phyloP scores from a whole-genome alignment of 306 rosid species.

The Sphenostylis stenocarpa region DNA sequence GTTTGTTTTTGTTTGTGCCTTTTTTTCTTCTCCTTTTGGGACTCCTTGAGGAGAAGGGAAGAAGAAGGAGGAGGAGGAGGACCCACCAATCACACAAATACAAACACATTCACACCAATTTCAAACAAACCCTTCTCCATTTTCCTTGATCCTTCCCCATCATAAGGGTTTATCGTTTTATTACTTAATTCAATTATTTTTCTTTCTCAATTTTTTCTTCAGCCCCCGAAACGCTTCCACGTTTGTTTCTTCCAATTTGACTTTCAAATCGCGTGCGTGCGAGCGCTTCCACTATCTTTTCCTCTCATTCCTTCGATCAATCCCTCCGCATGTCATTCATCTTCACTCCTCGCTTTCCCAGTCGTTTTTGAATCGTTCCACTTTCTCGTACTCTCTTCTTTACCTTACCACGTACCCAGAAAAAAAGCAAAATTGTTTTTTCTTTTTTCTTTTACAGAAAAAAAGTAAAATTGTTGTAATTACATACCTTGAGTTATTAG shows the following conservation, averaged over 20 bases:
- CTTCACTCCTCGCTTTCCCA: slow-evolving; percentile 2
- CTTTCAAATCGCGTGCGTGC: slow-evolving; percentile 55
- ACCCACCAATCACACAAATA: slow-evolving; percentile 2
- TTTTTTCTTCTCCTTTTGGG: not conserved
- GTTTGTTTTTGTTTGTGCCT: slow-evolving; percentile 2
- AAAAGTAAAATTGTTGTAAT: not conserved
- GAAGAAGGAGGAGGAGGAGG: slow-evolving; percentile 21
- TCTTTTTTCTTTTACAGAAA: too few species aligned
- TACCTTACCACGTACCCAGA: not conserved
- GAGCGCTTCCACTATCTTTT: not conserved
- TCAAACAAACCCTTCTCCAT: slow-evolving; percentile 23
- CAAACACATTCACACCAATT: not conserved
- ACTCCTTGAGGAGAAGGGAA: slow-evolving; percentile 28
- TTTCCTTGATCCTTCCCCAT: slow-evolving; percentile 43
- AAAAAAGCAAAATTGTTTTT: not conserved
- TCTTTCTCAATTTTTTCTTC: not conserved
- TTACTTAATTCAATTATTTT: too few species aligned
- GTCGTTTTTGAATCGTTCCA: slow-evolving; percentile 34
- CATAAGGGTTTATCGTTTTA: not conserved
- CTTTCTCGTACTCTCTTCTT: not conserved
- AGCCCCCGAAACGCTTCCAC: not conserved
- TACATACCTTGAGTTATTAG: not conserved
- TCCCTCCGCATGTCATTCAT: slow-evolving; percentile 31
- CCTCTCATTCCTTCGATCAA: not conserved
- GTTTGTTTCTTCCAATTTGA: slow-evolving; percentile 55